Conservation (phyloP, 352 stramenopile species). For the Phytopythium cucurbitacearum region DNA sequence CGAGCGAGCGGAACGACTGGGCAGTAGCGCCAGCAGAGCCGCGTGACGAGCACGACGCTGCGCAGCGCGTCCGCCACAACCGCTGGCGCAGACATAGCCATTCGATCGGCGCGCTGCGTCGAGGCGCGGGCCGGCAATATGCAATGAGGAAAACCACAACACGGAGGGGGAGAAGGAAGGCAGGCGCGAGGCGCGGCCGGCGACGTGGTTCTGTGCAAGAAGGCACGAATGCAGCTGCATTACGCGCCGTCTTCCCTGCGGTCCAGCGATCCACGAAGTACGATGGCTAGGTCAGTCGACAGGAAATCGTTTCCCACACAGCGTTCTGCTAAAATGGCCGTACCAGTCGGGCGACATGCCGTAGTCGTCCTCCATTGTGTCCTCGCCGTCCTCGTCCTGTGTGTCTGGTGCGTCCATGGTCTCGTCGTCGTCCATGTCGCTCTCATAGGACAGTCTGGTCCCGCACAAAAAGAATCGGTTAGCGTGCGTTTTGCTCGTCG, state of each 20-base stretch:
- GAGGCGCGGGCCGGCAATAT: too few relatives aligned
- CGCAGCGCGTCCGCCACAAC: too few relatives aligned
- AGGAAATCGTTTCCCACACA: neutral
- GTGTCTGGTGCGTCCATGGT: constrained; percentile 64
- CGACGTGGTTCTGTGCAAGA: too few relatives aligned
- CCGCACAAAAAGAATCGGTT: constrained; percentile 6
- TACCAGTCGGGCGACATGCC: constrained; percentile 85
- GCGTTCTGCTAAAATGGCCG: constrained; percentile 1
- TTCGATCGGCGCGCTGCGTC: too few relatives aligned
- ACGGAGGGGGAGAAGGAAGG: too few relatives aligned
- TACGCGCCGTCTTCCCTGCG: constrained; percentile 60
- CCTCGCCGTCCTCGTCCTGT: constrained; percentile 74
- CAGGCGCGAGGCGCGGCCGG: too few relatives aligned
- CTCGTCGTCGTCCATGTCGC: constrained; percentile 77
- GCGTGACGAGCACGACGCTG: too few relatives aligned
- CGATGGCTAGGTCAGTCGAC: neutral
- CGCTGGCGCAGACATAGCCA: too few relatives aligned
- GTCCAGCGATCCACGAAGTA: neutral
- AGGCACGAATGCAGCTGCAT: constrained; percentile 3
- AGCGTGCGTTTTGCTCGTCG: constrained; percentile 4
- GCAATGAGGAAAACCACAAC: too few relatives aligned
- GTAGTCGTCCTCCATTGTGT: constrained; percentile 81
- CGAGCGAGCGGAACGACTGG: too few relatives aligned
- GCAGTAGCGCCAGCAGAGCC: too few relatives aligned
- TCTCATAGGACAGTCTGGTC: constrained; percentile 48